Evolutionary conservation across 2,329 filamentous ascomycete species (phyloP).

Genomic region (Penicillium polonicum): DNA sequence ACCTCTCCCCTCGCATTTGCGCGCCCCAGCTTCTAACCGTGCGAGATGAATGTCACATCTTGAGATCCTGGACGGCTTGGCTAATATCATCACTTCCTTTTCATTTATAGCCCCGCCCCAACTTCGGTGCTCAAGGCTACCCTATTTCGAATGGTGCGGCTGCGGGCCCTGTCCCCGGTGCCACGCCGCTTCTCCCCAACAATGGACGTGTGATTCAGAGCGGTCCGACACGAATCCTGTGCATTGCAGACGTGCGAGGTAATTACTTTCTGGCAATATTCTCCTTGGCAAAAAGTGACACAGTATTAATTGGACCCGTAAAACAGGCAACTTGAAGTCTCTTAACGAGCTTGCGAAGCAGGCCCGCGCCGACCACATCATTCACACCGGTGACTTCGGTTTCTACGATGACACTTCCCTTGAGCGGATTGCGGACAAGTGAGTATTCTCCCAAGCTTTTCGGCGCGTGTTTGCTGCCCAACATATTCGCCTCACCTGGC

Average conservation of each 20-base stretch:
- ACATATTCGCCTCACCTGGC: conserved; percentile 7
- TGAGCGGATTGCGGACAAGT: conserved; percentile 98
- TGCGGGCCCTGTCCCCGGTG: conserved; percentile 46
- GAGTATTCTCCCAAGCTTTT: conserved; percentile 40
- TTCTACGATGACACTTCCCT: conserved; percentile 97
- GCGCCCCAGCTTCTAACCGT: conserved; percentile 18
- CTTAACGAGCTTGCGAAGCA: conserved; percentile 95
- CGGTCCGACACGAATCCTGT: conserved; percentile 48
- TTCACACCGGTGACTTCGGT: conserved; percentile 97
- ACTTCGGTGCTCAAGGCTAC: conserved; percentile 45
- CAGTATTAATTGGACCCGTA: conserved; percentile 18
- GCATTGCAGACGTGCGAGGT: conserved; percentile 54
- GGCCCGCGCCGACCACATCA: conserved; percentile 93
- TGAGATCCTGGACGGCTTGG: neutral
- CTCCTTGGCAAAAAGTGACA: neutral
- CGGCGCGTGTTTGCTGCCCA: conserved; percentile 12
- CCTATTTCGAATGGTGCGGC: conserved; percentile 49
- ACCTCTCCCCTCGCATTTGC: conserved; percentile 18
- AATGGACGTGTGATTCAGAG: conserved; percentile 52
- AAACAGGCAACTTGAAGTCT: conserved; percentile 83
- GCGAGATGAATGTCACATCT: neutral
- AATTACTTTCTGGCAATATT: conserved; percentile 13
- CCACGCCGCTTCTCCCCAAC: conserved; percentile 50
- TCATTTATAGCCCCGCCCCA: conserved; percentile 42
- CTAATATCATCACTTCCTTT: conserved; percentile 23